These are phyloP conservation scores for Coniella vitis DNA, from an alignment of 2,329 filamentous ascomycete species.

Conservation along the genomic window DNA sequence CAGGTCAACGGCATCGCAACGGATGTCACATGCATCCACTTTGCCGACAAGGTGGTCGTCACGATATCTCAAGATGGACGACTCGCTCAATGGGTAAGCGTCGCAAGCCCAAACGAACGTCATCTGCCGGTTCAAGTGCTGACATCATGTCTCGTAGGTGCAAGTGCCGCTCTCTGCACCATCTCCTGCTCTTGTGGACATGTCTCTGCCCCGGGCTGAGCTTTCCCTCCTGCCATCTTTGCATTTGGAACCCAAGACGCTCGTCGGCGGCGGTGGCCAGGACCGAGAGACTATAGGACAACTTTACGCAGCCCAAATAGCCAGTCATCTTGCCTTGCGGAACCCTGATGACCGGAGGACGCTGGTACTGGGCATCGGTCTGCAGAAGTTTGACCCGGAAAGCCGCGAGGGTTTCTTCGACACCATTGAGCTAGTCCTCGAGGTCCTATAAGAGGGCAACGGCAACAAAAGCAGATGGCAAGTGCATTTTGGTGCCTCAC, in stretches of 20 bases:
- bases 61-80: slow-evolving; percentile 82
- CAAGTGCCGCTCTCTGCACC: slow-evolving; percentile 71
- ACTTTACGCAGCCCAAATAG: slow-evolving; percentile 83
- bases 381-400: slow-evolving; percentile 40
- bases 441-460: slow-evolving; percentile 39
- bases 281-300: slow-evolving; percentile 80
- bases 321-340: slow-evolving; percentile 66
- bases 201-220: slow-evolving; percentile 42
- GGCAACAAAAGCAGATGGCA: not conserved
- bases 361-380: slow-evolving; percentile 55
- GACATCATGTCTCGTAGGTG: slow-evolving; percentile 43
- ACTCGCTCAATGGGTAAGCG: slow-evolving; percentile 80
- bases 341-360: slow-evolving; percentile 58
- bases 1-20: slow-evolving; percentile 63
- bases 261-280: slow-evolving; percentile 75
- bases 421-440: slow-evolving; percentile 54
- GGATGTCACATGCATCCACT: slow-evolving; percentile 64
- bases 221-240: slow-evolving; percentile 62
- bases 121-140: slow-evolving; percentile 2
- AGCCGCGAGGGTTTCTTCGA: slow-evolving; percentile 57
- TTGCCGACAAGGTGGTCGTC: slow-evolving; percentile 85
- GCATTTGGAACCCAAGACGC: slow-evolving; percentile 77
- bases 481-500: no score
- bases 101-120: slow-evolving; percentile 13
- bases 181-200: slow-evolving; percentile 57